Evolutionary conservation across 306 rosid genomes (phyloP).

Genomic region (Prunus mume): DNA sequence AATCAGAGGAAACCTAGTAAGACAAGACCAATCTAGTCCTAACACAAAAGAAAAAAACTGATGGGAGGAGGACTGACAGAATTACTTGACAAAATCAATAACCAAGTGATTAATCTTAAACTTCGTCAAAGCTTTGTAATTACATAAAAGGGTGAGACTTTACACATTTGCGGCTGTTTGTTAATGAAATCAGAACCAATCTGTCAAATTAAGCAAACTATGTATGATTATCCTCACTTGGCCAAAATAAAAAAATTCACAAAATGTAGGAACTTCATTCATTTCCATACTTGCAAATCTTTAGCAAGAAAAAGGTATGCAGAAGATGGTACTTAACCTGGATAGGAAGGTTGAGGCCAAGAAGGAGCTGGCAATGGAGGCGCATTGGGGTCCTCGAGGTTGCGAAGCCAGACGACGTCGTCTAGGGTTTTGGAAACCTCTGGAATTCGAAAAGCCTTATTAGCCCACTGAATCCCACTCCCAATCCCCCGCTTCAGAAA

Average conservation of each 20-base stretch:
- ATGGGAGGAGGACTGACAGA: neutral
- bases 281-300: neutral
- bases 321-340: constrained; percentile 42
- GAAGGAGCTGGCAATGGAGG: constrained; percentile 41
- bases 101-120: neutral
- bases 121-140: neutral
- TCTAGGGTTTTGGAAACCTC: constrained; percentile 56
- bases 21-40: neutral
- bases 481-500: constrained; percentile 54
- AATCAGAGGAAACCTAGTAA: neutral
- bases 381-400: constrained; percentile 69
- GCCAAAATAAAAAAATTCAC: neutral
- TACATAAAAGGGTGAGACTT: neutral
- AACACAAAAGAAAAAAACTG: neutral
- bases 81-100: neutral
- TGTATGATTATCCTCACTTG: neutral
- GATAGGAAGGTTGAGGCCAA: constrained; percentile 82
- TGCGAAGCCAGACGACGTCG: constrained; percentile 70
- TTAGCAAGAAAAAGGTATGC: neutral
- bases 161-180: neutral
- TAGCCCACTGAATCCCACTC: constrained; percentile 68
- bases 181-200: neutral
- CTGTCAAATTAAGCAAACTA: neutral
- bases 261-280: neutral
- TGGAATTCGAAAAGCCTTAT: constrained; percentile 57